Base-by-base conservation (phyloP, 805 yeast species). In the Wickerhamomyces sydowiorum region DNA sequence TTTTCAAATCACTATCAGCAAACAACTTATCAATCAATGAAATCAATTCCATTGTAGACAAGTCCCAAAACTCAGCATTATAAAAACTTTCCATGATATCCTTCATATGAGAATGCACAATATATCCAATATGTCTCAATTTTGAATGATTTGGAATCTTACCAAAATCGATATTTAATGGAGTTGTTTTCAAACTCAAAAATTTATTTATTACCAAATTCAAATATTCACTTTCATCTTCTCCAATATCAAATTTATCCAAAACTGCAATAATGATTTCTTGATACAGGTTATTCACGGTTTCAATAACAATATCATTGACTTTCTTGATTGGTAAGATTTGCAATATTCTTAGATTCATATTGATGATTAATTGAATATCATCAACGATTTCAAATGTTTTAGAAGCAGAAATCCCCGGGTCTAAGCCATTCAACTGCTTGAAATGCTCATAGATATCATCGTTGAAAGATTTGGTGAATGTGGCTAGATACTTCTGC, bases 31-130 rank as follows among this genome's bases (percentile, higher is more conserved):
- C 53, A n/a, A 68, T 49, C 62, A 69, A 57, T 27, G 55, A 52
- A 13, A 67, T 51, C 6, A 68, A 44, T 43, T 68, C 72, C 1
- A 56, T 54, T 0, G 73, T 68, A 3, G 54, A 41, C 39, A 67
- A 60, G 37, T 66, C 57, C 41, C 53, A 68, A 35, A 68, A 65
- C 40, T 66, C 72, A 18, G 69, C 73, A 39, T 61, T 57, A 36
- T 66, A 65, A 35, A 68, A 68, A 56, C 59, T 51, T 9, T 62
- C 61, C 67, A 67, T 62, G 22, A 67, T 66, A 6, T 67, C 69
- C 32, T 59, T 61, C 44, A 68, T 41, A 47, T 67, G 82, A 64
- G 54, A 44, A 15, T 42, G 42, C 15, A 56, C 35, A 21, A 56
- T 48, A 28, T 47, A 52, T 14, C 52, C 45, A 7, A 53, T 41